phyloP scores from a whole-genome alignment of 176 grass and related monocot genomes.

The Alloteropsis semialata region DNA sequence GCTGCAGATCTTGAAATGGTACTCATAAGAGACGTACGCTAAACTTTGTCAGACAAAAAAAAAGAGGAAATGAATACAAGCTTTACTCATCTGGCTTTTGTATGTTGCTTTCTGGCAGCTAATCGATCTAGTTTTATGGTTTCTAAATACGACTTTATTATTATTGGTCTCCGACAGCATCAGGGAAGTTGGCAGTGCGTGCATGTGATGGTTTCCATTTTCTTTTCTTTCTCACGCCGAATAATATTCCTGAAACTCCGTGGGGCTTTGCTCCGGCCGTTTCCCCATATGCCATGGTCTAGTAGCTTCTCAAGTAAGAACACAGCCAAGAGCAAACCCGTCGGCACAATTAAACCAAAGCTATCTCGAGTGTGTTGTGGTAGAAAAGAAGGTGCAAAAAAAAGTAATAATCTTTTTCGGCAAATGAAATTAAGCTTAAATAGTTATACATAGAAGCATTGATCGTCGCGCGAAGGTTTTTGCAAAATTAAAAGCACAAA shows the following conservation, averaged over 20 bases:
- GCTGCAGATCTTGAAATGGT: background rate
- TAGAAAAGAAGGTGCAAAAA: background rate
- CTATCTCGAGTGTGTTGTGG: background rate
- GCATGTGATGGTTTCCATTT: conserved; percentile 17
- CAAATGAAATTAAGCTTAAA: background rate
- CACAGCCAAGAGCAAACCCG: background rate
- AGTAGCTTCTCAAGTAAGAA: conserved; percentile 3
- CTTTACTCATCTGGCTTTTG: background rate
- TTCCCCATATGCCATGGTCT: background rate
- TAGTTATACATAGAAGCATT: no score
- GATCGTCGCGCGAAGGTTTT: no score
- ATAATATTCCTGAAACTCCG: conserved; percentile 19
- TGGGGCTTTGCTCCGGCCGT: background rate
- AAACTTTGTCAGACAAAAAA: background rate
- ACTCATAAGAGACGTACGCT: background rate
- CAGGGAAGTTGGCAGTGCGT: conserved; percentile 36
- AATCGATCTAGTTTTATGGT: conserved; percentile 5
- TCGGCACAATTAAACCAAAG: background rate
- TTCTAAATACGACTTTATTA: conserved; percentile 18
- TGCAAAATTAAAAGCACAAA: background rate
- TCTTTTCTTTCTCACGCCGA: background rate
- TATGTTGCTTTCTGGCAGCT: background rate
- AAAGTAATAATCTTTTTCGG: background rate
- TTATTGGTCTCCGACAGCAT: conserved; percentile 41
- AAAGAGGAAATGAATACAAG: background rate